A percentile compares a stretch with the other conserved stretches of the same genome.
These are phyloP conservation scores for Deinandra increscens DNA, from an alignment of 129 eudicot species.

Conservation along the genomic window DNA sequence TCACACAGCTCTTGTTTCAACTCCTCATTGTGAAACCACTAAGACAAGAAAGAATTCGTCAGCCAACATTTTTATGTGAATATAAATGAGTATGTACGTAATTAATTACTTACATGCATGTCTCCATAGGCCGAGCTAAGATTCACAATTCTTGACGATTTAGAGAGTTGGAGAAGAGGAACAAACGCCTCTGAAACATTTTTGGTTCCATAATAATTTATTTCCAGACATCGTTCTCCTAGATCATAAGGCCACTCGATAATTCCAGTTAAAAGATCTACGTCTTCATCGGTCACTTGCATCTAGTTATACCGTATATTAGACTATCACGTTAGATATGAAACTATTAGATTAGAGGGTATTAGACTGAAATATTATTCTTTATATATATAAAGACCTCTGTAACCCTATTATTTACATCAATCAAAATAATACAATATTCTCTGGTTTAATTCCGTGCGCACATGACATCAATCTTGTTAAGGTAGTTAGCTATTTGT, in stretches of 20 bases:
- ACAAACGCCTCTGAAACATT: slow-evolving; percentile 21
- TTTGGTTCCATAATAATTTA: slow-evolving; percentile 31
- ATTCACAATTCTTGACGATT: slow-evolving; percentile 24
- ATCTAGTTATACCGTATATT: background rate
- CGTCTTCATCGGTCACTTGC: slow-evolving; percentile 1
- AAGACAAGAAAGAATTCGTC: background rate
- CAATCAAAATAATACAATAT: too few species aligned
- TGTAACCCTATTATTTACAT: too few species aligned
- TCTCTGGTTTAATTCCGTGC: too few species aligned
- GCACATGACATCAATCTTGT: background rate
- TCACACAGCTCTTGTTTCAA: slow-evolving; percentile 11
- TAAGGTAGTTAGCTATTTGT: background rate
- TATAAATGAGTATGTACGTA: background rate
- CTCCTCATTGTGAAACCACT: slow-evolving; percentile 25
- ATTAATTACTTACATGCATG: slow-evolving; percentile 15
- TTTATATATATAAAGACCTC: too few species aligned
- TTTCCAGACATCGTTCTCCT: slow-evolving; percentile 21
- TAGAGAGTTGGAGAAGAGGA: slow-evolving; percentile 12
- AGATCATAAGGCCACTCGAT: background rate
- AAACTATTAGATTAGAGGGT: too few species aligned
- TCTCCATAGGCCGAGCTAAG: slow-evolving; percentile 17
- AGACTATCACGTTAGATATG: too few species aligned
- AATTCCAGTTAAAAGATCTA: background rate
- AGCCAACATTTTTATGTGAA: background rate
- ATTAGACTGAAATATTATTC: too few species aligned